Evolutionary conservation across 1,284 basidiomycete species (phyloP).

Genomic region (Tranzscheliella williamsii): DNA sequence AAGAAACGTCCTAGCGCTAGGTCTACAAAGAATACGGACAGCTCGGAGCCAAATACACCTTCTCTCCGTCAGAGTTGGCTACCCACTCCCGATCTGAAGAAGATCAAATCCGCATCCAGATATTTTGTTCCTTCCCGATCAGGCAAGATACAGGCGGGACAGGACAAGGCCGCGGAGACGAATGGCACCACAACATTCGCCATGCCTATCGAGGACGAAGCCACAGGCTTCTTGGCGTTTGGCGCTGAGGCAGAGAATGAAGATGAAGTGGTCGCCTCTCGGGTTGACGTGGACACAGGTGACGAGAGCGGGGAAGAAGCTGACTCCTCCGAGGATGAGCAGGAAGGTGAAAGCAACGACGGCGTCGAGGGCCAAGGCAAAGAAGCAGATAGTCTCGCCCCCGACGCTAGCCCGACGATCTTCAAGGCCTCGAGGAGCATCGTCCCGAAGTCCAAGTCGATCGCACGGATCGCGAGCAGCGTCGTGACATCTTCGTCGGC

Average conservation of each 20-base stretch:
- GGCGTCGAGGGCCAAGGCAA: slow-evolving; percentile 4
- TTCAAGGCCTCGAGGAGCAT: no score
- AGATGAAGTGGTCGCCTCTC: slow-evolving; percentile 1
- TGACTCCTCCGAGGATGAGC: neutral
- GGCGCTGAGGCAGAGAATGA: slow-evolving; percentile 6
- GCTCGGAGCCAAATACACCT: no score
- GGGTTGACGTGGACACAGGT: no score
- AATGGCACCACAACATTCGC: slow-evolving; percentile 7
- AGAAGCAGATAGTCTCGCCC: no score
- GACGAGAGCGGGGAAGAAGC: neutral
- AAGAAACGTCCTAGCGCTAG: no score
- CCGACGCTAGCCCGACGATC: no score
- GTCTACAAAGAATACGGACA: no score
- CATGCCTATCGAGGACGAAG: slow-evolving; percentile 21
- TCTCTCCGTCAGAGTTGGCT: neutral
- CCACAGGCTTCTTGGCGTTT: slow-evolving; percentile 23
- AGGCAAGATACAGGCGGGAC: no score
- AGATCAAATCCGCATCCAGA: neutral
- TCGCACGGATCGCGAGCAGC: no score
- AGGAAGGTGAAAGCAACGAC: slow-evolving; percentile 1
- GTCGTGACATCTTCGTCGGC: neutral
- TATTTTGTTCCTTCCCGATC: no score
- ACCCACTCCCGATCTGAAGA: neutral
- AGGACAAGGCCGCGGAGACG: slow-evolving; percentile 2
- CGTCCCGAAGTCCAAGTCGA: no score